Percentiles rank a stretch among this genome's conserved stretches.
Conservation (phyloP, 768 basidiomycete species). For the Sarcodon sp. region DNA sequence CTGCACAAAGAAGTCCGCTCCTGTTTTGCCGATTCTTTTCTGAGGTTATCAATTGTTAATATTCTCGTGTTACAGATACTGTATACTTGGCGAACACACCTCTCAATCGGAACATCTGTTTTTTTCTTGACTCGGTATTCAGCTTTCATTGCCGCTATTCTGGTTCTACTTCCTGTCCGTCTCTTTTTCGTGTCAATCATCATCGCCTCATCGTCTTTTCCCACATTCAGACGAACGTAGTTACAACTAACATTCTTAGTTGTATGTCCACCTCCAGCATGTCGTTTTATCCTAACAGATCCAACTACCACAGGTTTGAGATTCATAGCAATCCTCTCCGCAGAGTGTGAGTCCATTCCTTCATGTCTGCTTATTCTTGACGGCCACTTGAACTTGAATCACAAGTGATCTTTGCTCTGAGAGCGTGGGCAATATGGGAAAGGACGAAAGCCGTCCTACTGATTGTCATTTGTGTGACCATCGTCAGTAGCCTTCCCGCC, state of each 20-base stretch:
- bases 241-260: not conserved
- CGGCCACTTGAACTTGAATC: not conserved
- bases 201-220: not conserved
- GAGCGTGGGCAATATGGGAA: not conserved
- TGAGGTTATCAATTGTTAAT: not conserved
- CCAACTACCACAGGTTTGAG: not conserved
- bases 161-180: not conserved
- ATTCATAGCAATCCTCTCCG: not conserved
- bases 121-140: not conserved
- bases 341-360: not conserved
- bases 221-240: not conserved
- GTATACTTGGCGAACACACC: not conserved
- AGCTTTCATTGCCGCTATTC: not conserved
- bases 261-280: not conserved
- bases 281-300: not conserved
- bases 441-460: not conserved
- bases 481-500: not conserved
- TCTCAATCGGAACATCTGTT: not conserved
- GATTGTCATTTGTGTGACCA: not conserved
- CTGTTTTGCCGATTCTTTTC: not conserved
- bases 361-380: not conserved
- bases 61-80: not conserved
- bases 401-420: not conserved
- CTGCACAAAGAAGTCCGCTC: not conserved
- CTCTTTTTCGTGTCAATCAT: not conserved